Evolutionary conservation across 805 yeast species (phyloP), one percentile per base, ranked within the genome.

Genomic region (Starmerella scarabaei): DNA sequence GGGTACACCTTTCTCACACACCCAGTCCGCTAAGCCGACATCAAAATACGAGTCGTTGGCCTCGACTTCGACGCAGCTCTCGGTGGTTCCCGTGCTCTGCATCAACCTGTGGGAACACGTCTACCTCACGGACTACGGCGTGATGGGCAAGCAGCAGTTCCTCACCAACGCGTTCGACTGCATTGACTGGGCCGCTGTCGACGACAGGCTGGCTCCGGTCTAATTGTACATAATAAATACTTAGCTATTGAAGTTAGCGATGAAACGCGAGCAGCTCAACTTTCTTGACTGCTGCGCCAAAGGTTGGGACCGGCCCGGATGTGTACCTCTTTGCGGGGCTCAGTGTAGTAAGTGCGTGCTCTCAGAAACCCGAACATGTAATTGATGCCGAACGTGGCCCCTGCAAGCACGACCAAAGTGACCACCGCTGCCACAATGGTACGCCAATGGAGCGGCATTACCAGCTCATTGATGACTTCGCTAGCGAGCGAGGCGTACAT

Each of bases 61-160:
- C 4, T 41, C 44, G 12, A 40, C 44, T 17, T 31, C 36, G 19
- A 14, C 33, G 6, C 35, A 33, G 26, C 38, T 38, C 15, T 33
- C 36, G 3, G 46, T 38, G 21, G 21, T 40, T 24, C 94, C 94
- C 2, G 61, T 91, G 37, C 68, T 91, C 48, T 77, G 74, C 40
- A 65, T 85, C 48, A 82, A 75, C 58, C 69, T 79, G 47, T 86
- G 96, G 94, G 94, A 86, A 57, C 74, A 76, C 49, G 80, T 91
- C 15, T 91, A 77, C 58, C 55, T 84, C 37, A 64, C 70, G 33
- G 97, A 91, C 61, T 91, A 81, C 59, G 97, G 98, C 37, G 69
- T 82, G 36, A 59, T 54, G 5, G 93, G 91, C 23, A 80, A 80
- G 65, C 67, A 73, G 27, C 64, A 69, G 41, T 91, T 79, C 61